Evolutionary conservation across 441 rosid species (phyloP).

Genomic region (Manihot esculenta): DNA sequence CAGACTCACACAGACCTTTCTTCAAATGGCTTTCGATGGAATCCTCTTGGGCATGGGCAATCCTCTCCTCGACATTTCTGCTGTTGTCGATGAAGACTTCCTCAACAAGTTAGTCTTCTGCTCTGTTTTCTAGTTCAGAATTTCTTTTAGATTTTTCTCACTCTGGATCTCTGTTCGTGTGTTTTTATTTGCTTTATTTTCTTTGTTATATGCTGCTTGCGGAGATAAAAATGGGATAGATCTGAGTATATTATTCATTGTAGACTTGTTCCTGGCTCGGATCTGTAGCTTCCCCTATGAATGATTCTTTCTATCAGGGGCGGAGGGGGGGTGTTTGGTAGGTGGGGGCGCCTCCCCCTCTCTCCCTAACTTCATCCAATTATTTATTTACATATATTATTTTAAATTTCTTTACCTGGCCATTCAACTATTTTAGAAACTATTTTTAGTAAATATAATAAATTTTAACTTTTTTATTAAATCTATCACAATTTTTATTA

Average conservation of each 20-base stretch:
- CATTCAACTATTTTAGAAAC: too few relatives aligned
- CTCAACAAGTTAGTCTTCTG: conserved; percentile 51
- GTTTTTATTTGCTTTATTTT: background rate
- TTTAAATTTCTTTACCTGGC: too few relatives aligned
- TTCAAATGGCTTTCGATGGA: conserved; percentile 60
- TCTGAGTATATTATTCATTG: background rate
- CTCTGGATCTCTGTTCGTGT: conserved; percentile 1
- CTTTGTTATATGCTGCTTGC: background rate
- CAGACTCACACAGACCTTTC: too few relatives aligned
- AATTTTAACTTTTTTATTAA: too few relatives aligned
- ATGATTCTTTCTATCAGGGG: too few relatives aligned
- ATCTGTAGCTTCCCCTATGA: background rate
- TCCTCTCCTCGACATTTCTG: conserved; percentile 91
- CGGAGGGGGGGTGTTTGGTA: too few relatives aligned
- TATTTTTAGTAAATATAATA: too few relatives aligned
- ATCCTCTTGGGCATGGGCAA: conserved; percentile 90
- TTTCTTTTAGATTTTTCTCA: background rate
- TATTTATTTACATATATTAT: too few relatives aligned
- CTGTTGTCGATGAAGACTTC: conserved; percentile 83
- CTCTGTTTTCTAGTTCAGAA: background rate
- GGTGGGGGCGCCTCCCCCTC: too few relatives aligned
- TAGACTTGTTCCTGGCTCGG: background rate
- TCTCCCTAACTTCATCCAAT: too few relatives aligned
- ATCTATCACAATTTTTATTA: too few relatives aligned
- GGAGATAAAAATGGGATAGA: background rate